These are phyloP conservation scores for Podaxis carcinomalis DNA, from an alignment of 768 basidiomycete species.

Conservation along the genomic window DNA sequence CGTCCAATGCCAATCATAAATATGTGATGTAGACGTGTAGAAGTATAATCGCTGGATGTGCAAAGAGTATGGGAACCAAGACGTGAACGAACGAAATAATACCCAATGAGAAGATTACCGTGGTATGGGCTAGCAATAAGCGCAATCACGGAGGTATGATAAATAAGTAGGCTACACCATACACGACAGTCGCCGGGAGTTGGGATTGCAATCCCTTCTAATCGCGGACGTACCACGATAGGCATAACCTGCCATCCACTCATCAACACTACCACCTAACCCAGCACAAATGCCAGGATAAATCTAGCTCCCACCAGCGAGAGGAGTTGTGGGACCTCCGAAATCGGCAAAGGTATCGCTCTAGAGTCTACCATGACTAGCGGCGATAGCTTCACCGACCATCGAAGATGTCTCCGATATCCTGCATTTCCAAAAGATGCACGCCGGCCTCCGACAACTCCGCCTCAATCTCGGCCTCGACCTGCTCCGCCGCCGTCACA, in stretches of 20 bases:
- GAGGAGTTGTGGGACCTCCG: conserved; percentile 27
- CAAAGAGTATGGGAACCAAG: not conserved
- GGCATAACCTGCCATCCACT: not conserved
- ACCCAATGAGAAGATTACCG: conserved; percentile 1
- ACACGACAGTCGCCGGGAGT: not conserved
- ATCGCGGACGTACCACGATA: conserved; percentile 3
- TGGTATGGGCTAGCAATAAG: not conserved
- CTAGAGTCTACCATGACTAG: not conserved
- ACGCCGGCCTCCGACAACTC: conserved; percentile 71
- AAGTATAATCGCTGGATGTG: not conserved
- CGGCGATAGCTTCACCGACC: conserved; percentile 32
- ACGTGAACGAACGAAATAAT: not conserved
- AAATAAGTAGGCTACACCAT: conserved; percentile 9
- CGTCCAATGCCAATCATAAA: not conserved
- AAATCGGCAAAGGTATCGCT: not conserved
- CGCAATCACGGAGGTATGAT: not conserved
- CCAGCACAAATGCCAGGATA: not conserved
- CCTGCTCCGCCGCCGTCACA: conserved; percentile 43
- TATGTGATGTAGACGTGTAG: not conserved
- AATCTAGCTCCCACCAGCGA: not conserved
- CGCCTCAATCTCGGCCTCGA: conserved; percentile 58
- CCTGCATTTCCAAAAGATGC: conserved; percentile 60
- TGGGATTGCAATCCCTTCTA: not conserved
- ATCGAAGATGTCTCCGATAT: conserved; percentile 54
- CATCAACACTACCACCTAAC: not conserved